Evolutionary conservation across 768 basidiomycete species (phyloP).

Genomic region (Boletellus emodensis): DNA sequence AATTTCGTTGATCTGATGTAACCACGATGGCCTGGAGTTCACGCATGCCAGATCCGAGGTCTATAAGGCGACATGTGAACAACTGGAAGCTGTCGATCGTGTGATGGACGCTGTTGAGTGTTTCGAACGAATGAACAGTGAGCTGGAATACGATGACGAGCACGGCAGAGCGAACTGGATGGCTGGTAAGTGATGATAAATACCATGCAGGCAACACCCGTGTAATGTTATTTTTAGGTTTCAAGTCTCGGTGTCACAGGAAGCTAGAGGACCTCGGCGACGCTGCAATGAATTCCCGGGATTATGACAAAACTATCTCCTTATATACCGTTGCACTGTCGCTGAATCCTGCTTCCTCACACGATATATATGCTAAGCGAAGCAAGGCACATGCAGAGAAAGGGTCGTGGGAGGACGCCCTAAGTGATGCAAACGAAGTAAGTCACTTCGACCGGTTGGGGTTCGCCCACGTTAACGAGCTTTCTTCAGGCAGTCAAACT

Average conservation of each 20-base stretch:
- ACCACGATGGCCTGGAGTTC: too few relatives aligned
- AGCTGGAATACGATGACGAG: neutral
- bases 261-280: neutral
- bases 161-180: constrained; percentile 2
- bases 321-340: constrained; percentile 6
- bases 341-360: neutral
- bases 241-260: neutral
- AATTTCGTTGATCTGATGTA: too few relatives aligned
- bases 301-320: neutral
- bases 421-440: constrained; percentile 7
- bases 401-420: neutral
- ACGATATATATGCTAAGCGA: constrained; percentile 2
- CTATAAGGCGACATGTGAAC: neutral
- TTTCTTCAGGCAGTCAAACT: too few relatives aligned
- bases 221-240: constrained; percentile 9
- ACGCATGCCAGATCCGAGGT: neutral
- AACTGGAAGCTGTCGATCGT: neutral
- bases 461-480: too few relatives aligned
- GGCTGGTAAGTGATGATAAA: too few relatives aligned
- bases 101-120: neutral
- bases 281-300: neutral
- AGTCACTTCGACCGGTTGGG: too few relatives aligned
- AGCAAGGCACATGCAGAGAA: neutral
- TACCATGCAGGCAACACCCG: too few relatives aligned
- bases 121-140: neutral